These are phyloP conservation scores for Carex pumila DNA, from an alignment of 176 grass and related monocot genomes.

Conservation along the genomic window DNA sequence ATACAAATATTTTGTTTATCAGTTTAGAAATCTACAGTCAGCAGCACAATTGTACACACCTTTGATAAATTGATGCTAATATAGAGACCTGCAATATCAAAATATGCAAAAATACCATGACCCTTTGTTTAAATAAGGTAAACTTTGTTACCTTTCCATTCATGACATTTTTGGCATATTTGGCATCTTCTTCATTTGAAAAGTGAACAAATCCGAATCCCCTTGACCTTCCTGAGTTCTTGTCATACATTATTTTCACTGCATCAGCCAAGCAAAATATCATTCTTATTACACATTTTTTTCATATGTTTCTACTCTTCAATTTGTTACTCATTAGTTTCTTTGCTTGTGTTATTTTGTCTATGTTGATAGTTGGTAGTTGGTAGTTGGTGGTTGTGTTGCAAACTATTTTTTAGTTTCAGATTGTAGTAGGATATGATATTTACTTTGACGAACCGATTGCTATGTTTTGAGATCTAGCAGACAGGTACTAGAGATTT, in stretches of 20 bases:
- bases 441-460: too few relatives aligned
- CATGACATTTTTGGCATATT: constrained; percentile 67
- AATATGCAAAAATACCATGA: background rate
- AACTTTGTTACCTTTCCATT: constrained; percentile 69
- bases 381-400: too few relatives aligned
- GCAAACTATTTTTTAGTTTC: too few relatives aligned
- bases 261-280: constrained; percentile 17
- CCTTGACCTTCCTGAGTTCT: constrained; percentile 87
- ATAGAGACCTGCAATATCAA: background rate
- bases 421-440: too few relatives aligned
- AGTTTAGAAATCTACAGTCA: background rate
- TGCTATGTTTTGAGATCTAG: too few relatives aligned
- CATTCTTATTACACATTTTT: background rate
- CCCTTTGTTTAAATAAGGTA: background rate
- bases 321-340: background rate
- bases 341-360: too few relatives aligned
- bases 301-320: background rate
- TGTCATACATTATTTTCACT: constrained; percentile 88
- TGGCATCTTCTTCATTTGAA: constrained; percentile 64
- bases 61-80: background rate
- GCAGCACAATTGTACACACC: background rate
- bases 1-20: background rate
- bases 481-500: too few relatives aligned
- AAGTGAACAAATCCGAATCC: constrained; percentile 87
- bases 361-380: too few relatives aligned